Base-by-base conservation (phyloP, 2,329 filamentous ascomycete genomes). In the Diaporthe aspalathi region DNA sequence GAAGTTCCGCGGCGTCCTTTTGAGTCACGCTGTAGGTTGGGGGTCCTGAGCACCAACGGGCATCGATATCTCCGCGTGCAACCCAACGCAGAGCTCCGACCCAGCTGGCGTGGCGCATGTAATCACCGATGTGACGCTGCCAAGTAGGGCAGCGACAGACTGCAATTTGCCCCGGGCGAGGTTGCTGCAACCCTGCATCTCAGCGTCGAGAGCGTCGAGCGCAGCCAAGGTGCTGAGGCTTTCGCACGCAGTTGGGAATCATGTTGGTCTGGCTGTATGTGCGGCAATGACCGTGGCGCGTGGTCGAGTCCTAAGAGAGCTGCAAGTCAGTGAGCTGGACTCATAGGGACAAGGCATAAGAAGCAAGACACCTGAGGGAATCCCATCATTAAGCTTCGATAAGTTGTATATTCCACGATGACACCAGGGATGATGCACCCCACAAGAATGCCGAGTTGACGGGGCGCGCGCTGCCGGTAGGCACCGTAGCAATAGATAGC, bases 121-220 rank as follows among this genome's bases (percentile, higher is more conserved):
- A 65, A 65, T 65, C 60, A 65, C 60, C 60, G 60, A 65, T 50
- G 60, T 65, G 60, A 65, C 60, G 29, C 29, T 65, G 43, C 45
- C 43, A 63, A 35, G 60, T 49, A 63, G 60, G 60, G 40, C n/a
- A 27, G 43, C 29, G 57, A 49, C 60, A 35, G 43, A 49, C 17
- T 63, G 60, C 60, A 49, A 49, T 63, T 35, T 63, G 20, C 60
- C 60, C 29, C 60, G 60, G 60, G 45, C 60, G 29, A 27, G 35
- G n/a, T 50, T 49, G 38, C 60, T 38, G 45, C 43, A 65, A n/a
- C 45, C 29, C 8, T 27, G 45, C 60, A 38, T 38, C 35, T 38
- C 45, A 65, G 24, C 45, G 60, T 50, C 38, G 60, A 24, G 29
- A 65, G 14, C n/a, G 14, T 24, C 4, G 29, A 65, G 43, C 45